These are phyloP conservation scores for Lepraria neglecta DNA, from an alignment of 495 filamentous ascomycete species.

Conservation along the genomic window DNA sequence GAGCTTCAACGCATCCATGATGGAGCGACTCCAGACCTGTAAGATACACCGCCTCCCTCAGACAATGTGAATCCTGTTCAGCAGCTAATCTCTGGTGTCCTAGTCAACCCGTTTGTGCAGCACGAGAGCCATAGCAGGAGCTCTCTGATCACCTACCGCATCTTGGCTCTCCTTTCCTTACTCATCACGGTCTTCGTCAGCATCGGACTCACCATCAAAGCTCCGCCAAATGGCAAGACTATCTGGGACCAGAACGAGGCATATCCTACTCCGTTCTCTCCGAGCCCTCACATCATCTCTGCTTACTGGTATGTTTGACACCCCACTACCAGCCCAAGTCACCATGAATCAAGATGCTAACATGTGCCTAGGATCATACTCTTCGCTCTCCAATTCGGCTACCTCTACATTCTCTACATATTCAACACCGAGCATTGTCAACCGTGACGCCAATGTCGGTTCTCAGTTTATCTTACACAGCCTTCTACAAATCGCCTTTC, in stretches of 20 bases:
- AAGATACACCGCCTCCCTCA: background rate
- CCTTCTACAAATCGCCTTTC: conserved; percentile 67
- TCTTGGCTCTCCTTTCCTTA: conserved; percentile 66
- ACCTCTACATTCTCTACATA: conserved; percentile 69
- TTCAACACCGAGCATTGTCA: conserved; percentile 51
- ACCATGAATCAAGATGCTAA: background rate
- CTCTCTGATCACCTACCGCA: conserved; percentile 53
- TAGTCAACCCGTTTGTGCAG: conserved; percentile 57
- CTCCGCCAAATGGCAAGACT: conserved; percentile 52
- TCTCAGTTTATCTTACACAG: conserved; percentile 83
- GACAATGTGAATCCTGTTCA: background rate
- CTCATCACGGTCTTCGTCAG: conserved; percentile 58
- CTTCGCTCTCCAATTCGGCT: conserved; percentile 67
- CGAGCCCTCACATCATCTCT: conserved; percentile 60
- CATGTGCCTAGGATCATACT: conserved; percentile 55
- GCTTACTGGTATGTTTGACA: conserved; percentile 63
- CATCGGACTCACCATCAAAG: conserved; percentile 61
- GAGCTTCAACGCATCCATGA: background rate
- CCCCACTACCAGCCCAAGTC: background rate
- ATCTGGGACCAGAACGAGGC: conserved; percentile 66
- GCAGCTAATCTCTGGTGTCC: background rate
- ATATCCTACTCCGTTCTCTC: conserved; percentile 65
- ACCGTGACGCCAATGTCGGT: conserved; percentile 67
- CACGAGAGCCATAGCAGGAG: conserved; percentile 52
- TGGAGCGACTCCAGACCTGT: conserved; percentile 22